Evolutionary conservation across 176 grass and related monocot genomes (phyloP).

Genomic region (Alopecurus myosuroides): DNA sequence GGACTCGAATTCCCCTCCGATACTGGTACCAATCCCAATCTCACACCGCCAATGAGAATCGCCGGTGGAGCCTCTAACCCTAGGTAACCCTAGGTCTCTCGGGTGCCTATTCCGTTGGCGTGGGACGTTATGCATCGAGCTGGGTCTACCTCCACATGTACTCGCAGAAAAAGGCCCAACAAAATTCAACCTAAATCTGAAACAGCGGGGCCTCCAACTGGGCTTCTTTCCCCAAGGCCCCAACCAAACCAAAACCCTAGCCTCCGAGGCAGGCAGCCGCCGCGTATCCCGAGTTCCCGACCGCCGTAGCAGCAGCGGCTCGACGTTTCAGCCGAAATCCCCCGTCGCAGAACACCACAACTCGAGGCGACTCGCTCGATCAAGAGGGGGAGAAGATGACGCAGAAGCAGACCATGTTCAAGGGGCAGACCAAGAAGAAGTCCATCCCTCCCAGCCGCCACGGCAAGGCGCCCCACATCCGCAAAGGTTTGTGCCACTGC

Average conservation of each 20-base stretch:
- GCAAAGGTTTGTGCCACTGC: conserved; percentile 55
- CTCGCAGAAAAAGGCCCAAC: neutral
- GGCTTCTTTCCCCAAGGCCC: neutral
- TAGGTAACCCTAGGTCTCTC: too few relatives aligned
- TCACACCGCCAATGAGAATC: too few relatives aligned
- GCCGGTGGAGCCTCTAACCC: too few relatives aligned
- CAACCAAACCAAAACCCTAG: conserved; percentile 35
- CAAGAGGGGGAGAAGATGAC: conserved; percentile 53
- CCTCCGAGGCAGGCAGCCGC: neutral
- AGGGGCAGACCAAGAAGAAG: conserved; percentile 79
- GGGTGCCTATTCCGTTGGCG: too few relatives aligned
- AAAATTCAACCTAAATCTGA: neutral
- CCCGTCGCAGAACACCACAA: neutral
- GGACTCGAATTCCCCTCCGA: too few relatives aligned
- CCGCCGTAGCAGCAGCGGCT: neutral
- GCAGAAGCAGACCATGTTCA: conserved; percentile 85
- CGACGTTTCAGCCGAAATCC: neutral
- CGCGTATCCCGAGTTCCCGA: neutral
- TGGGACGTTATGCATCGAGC: too few relatives aligned
- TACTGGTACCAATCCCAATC: too few relatives aligned
- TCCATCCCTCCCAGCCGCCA: conserved; percentile 77
- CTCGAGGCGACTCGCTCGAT: neutral
- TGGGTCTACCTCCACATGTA: too few relatives aligned
- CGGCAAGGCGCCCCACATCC: conserved; percentile 57
- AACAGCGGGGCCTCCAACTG: neutral